Evolutionary conservation across 345 rosid genomes (phyloP), one percentile per base, ranked within the genome.

Genomic region (Syzygium oleosum): DNA sequence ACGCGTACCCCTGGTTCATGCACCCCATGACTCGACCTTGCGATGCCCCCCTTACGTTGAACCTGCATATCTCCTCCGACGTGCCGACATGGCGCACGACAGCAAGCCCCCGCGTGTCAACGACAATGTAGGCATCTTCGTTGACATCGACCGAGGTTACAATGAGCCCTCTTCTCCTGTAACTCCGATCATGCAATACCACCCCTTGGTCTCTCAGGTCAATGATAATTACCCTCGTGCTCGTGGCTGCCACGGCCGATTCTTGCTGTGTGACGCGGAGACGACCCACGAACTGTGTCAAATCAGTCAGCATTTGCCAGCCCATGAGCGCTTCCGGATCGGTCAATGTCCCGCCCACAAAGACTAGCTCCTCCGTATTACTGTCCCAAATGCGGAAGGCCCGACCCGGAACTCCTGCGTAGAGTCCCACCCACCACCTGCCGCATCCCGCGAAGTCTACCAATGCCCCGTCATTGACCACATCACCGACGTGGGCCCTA

Each of bases 351-450:
- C 97, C 95, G 31, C 94, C 98, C 5, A 93, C 91, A 84, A 92
- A 94, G 0, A 92, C 89, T 1, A 90, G 88, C 80, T 91, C 93
- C 87, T 95, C 99, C 0, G 91, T 86, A 87, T 88, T 85, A 0
- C 93, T 91, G 80, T 96, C 91, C 99, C 99, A 98, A 12, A 98
- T 93, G 65, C 87, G 98, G 87, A 95, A 93, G 7, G 99, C 95
- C 54, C 94, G 96, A 31, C 95, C 98, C 0, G 97, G 97, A 0
- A 93, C 93, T 0, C 99, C 99, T 0, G 99, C 99, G 84, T 93
- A 96, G 8, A 97, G 95, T 12, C 99, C 99, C n/a, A 95, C 98
- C 99, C 99, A 97, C 93, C 95, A 95, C 1, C 92, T 95, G 16
- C 90, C 90, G 38, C 95, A 93, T 16, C 99, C 98, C 4, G 96